Evolutionary conservation across 208 protist genomes (phyloP).

Genomic region (Leishmania aethiopica): DNA sequence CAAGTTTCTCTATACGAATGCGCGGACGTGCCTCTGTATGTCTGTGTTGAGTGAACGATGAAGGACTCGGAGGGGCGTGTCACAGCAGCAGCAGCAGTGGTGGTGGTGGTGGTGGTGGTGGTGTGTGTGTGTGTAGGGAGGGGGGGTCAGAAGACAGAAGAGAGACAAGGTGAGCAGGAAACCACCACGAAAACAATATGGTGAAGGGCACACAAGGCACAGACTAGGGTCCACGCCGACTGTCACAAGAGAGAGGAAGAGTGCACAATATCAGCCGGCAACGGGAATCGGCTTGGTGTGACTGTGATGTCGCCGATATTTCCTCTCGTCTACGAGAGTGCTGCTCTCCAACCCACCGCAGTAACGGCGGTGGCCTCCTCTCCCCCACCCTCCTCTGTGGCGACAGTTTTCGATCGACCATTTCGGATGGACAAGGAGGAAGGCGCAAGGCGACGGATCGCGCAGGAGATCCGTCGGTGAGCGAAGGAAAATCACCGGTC

Average conservation of each 20-base stretch:
- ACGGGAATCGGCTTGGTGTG: not conserved
- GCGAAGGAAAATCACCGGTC: not conserved
- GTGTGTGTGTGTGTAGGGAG: not conserved
- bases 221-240: not conserved
- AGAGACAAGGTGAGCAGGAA: slow-evolving; percentile 7
- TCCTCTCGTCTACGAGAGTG: no score
- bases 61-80: not conserved
- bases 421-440: not conserved
- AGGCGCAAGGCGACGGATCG: not conserved
- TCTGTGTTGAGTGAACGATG: not conserved
- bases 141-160: not conserved
- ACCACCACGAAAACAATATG: not conserved
- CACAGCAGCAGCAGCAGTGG: not conserved
- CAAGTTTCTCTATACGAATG: not conserved
- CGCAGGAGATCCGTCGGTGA: not conserved
- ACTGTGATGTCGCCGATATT: not conserved
- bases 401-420: not conserved
- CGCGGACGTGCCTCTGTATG: not conserved
- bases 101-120: not conserved
- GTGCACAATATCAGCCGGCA: not conserved
- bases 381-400: no score
- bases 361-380: not conserved
- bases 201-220: not conserved
- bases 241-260: no score
- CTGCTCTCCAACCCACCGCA: not conserved